Evolutionary conservation across 1,139 yeast species (phyloP).

Genomic region (Kodamaea sp.): DNA sequence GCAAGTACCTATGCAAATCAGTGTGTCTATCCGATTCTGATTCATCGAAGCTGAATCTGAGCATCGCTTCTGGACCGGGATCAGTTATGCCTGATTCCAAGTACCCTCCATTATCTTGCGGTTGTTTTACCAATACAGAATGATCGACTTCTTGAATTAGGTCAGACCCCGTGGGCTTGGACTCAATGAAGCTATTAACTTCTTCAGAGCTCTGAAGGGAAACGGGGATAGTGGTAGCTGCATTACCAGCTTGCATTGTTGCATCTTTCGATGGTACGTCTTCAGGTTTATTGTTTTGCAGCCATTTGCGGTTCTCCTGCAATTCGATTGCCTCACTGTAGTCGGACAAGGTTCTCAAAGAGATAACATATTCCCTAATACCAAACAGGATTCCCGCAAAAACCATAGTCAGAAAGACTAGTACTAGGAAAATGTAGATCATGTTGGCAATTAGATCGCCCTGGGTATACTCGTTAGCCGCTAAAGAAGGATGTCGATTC

Average conservation of each 20-base stretch:
- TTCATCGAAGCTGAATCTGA: not conserved
- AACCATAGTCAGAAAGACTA: slow-evolving; percentile 24
- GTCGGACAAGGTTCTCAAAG: slow-evolving; percentile 11
- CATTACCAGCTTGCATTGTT: not conserved
- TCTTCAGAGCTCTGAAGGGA: not conserved
- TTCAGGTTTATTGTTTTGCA: not conserved
- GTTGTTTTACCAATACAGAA: not conserved
- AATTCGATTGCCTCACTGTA: not conserved
- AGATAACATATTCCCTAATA: slow-evolving; percentile 27
- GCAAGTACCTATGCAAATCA: too few species aligned
- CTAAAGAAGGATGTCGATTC: too few species aligned
- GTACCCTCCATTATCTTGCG: not conserved
- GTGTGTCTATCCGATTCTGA: not conserved
- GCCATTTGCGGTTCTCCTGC: not conserved
- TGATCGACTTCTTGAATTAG: slow-evolving; percentile 5
- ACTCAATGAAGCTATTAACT: not conserved
- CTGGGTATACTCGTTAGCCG: slow-evolving; percentile 12
- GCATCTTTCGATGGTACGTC: not conserved
- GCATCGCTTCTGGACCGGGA: not conserved
- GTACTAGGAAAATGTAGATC: slow-evolving; percentile 28
- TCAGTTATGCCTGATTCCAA: not conserved
- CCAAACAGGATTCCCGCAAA: slow-evolving; percentile 27
- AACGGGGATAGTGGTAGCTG: not conserved
- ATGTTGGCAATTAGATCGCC: slow-evolving; percentile 29
- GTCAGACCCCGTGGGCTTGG: slow-evolving; percentile 12